phyloP scores from a whole-genome alignment of 2,329 filamentous ascomycete species.

The Penicillium frequentans region DNA sequence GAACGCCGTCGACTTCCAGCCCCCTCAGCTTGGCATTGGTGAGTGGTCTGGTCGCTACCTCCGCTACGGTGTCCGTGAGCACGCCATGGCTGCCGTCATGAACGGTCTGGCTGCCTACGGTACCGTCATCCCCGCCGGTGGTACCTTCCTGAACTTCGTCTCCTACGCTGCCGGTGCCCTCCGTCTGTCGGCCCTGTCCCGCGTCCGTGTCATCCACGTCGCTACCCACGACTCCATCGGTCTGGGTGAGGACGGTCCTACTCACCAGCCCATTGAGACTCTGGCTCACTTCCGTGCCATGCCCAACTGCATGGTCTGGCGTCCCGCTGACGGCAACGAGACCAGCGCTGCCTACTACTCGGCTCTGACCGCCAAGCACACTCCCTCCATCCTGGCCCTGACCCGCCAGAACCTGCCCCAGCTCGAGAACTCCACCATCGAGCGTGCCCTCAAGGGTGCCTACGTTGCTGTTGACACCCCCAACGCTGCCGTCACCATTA shows the following conservation, averaged over 20 bases:
- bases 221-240: conserved; percentile 99
- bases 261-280: conserved; percentile 98
- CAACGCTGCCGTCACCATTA: conserved; percentile 81
- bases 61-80: conserved; percentile 54
- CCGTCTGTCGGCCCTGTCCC: conserved; percentile 88
- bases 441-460: conserved; percentile 89
- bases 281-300: conserved; percentile 97
- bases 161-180: conserved; percentile 95
- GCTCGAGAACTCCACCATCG: conserved; percentile 89
- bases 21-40: conserved; percentile 78
- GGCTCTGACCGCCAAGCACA: conserved; percentile 83
- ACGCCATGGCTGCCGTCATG: conserved; percentile 54
- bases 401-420: conserved; percentile 98
- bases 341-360: conserved; percentile 97
- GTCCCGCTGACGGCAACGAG: conserved; percentile 97
- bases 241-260: conserved; percentile 97
- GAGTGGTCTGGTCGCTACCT: conserved; percentile 87
- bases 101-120: conserved; percentile 90
- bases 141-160: conserved; percentile 99
- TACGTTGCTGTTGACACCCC: conserved; percentile 86
- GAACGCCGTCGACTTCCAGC: conserved; percentile 95
- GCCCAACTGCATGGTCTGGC: conserved; percentile 99
- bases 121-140: conserved; percentile 87
- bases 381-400: conserved; percentile 88
- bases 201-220: conserved; percentile 88